Conservation (phyloP, 192 early-diverging fungal genomes). For the Linderina pennispora region DNA sequence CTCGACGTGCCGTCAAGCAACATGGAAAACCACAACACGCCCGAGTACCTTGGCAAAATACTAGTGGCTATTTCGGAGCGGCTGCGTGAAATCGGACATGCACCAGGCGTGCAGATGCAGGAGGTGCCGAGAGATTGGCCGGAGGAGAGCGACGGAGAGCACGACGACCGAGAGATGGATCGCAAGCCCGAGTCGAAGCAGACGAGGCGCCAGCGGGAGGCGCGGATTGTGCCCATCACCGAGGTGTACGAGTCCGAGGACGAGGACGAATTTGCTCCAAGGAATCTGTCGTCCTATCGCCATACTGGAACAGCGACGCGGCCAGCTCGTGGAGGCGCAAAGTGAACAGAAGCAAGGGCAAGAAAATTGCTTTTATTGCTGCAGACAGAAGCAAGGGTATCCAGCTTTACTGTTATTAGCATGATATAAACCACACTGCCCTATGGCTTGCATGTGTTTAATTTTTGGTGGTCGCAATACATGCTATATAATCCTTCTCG, state of each 20-base stretch:
- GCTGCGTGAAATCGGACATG: conserved; percentile 54
- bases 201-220: conserved; percentile 25
- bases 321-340: conserved; percentile 11
- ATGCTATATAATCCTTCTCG: too few species aligned
- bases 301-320: conserved; percentile 36
- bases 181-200: conserved; percentile 18
- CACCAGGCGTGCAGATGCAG: conserved; percentile 52
- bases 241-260: conserved; percentile 44
- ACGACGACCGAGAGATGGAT: conserved; percentile 33
- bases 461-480: too few species aligned
- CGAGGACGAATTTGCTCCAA: conserved; percentile 18
- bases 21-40: conserved; percentile 85
- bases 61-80: conserved; percentile 50
- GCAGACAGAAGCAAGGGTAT: neutral
- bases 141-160: conserved; percentile 33
- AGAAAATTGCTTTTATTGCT: neutral
- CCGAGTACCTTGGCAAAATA: conserved; percentile 72
- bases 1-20: conserved; percentile 83
- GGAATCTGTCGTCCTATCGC: conserved; percentile 11
- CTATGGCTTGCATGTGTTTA: too few species aligned
- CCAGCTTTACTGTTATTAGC: neutral
- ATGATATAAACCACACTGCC: neutral
- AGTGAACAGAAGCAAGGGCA: neutral
- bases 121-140: conserved; percentile 40
- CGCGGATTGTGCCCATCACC: conserved; percentile 32